A percentile compares a stretch with the other conserved stretches of the same genome.
phyloP scores from a whole-genome alignment of 352 stramenopile species.

The Pythium apleroticum region DNA sequence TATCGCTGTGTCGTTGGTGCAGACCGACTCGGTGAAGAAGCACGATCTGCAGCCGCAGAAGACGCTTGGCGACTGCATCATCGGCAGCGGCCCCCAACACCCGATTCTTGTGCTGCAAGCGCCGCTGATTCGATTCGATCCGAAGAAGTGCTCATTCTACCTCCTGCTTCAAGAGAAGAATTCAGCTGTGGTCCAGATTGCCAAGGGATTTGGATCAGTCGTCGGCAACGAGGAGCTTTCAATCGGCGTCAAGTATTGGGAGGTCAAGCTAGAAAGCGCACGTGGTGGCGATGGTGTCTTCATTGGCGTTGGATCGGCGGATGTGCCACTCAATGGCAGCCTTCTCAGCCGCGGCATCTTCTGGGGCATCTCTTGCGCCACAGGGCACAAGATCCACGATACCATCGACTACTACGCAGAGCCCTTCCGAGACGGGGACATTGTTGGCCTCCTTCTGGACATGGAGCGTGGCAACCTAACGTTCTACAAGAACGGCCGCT shows the following conservation, averaged over 20 bases:
- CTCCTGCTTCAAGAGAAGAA: slow-evolving; percentile 55
- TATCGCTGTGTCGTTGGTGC: slow-evolving; percentile 61
- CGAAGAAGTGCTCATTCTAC: slow-evolving; percentile 59
- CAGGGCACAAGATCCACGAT: slow-evolving; percentile 76
- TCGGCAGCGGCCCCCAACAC: slow-evolving; percentile 56
- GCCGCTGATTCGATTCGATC: slow-evolving; percentile 61
- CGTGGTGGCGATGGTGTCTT: slow-evolving; percentile 70
- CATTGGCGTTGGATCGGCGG: slow-evolving; percentile 52
- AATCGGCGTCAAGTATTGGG: slow-evolving; percentile 83
- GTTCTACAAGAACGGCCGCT: slow-evolving; percentile 79
- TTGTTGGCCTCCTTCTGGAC: slow-evolving; percentile 72
- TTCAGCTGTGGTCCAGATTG: slow-evolving; percentile 50
- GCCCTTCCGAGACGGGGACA: slow-evolving; percentile 71
- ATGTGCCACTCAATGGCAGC: slow-evolving; percentile 58
- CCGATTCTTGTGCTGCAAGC: slow-evolving; percentile 75
- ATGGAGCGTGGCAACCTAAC: slow-evolving; percentile 72
- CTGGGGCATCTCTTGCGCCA: slow-evolving; percentile 73
- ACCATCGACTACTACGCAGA: slow-evolving; percentile 74
- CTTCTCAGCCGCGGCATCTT: slow-evolving; percentile 63
- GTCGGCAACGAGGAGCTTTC: slow-evolving; percentile 54
- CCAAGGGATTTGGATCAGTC: slow-evolving; percentile 63
- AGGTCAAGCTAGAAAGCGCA: slow-evolving; percentile 57
- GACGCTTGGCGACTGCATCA: slow-evolving; percentile 65
- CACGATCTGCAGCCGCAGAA: slow-evolving; percentile 61
- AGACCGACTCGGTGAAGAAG: slow-evolving; percentile 73